A percentile compares a stretch with the other conserved stretches of the same genome.
These are phyloP conservation scores for Drosera spatulata DNA, from an alignment of 179 eudicot genomes.

Conservation along the genomic window DNA sequence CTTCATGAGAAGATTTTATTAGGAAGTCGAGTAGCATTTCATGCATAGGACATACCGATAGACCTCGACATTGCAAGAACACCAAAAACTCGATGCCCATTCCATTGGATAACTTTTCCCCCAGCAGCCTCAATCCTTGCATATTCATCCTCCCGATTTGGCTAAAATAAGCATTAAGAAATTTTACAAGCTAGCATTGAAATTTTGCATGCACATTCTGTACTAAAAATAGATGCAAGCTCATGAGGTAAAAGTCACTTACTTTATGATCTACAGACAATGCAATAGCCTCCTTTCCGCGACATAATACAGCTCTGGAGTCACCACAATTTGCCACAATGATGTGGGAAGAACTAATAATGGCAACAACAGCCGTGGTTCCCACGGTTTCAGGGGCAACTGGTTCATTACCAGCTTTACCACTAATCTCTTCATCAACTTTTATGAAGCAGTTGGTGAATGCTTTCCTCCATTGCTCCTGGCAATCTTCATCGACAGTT, in stretches of 20 bases:
- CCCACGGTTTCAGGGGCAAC: constrained; percentile 55
- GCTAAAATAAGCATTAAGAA: constrained; percentile 12
- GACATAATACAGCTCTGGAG: constrained; percentile 50
- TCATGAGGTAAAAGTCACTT: constrained; percentile 1
- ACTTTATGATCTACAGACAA: constrained; percentile 54
- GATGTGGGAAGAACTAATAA: constrained; percentile 50
- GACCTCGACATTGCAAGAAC: constrained; percentile 60
- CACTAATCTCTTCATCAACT: constrained; percentile 47
- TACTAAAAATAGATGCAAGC: not conserved
- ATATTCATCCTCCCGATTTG: constrained; percentile 51
- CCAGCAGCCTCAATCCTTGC: constrained; percentile 45
- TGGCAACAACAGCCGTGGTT: constrained; percentile 47
- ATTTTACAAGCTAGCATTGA: not conserved
- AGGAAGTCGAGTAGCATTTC: not conserved
- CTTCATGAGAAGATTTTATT: not conserved
- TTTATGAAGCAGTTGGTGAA: constrained; percentile 35
- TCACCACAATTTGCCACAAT: constrained; percentile 57
- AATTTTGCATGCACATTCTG: not conserved
- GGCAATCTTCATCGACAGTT: constrained; percentile 13
- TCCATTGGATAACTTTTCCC: constrained; percentile 50
- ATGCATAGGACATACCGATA: constrained; percentile 20
- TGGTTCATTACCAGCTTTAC: constrained; percentile 20
- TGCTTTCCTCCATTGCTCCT: constrained; percentile 39
- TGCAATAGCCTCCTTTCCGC: constrained; percentile 51
- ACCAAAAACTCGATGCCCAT: constrained; percentile 52